Conservation (phyloP, 305 asterid genomes). For the Fraxinus xanthoxyloides region DNA sequence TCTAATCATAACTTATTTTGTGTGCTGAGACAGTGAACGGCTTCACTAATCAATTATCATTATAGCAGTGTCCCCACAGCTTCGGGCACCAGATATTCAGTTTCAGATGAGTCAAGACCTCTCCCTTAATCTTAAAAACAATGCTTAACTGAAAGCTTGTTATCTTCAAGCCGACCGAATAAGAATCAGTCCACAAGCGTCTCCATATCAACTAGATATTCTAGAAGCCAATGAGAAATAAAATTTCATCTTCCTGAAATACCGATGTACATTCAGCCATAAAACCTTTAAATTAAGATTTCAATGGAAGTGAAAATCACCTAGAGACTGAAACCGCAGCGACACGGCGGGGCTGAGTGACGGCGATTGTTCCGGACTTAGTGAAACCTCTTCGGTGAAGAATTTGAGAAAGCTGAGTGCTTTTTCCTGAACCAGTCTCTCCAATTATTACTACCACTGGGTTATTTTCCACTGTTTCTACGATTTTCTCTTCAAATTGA, state of each 20-base stretch:
- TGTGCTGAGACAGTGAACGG: neutral
- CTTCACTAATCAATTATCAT: neutral
- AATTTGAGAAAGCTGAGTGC: conserved; percentile 89
- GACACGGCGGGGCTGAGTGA: conserved; percentile 97
- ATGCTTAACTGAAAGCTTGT: neutral
- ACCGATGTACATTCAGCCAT: neutral
- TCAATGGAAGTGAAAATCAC: conserved; percentile 26
- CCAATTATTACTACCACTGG: conserved; percentile 78
- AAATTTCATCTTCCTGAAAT: neutral
- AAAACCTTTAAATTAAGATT: neutral
- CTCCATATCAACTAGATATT: neutral
- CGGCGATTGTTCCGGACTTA: conserved; percentile 69
- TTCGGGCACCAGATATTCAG: neutral
- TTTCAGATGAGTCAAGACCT: neutral
- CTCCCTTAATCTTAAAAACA: neutral
- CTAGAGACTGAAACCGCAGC: conserved; percentile 93
- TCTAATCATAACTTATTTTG: neutral
- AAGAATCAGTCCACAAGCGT: neutral
- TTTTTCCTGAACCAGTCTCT: conserved; percentile 92
- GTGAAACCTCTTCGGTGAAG: conserved; percentile 78
- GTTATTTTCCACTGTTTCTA: conserved; percentile 65
- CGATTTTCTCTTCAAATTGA: conserved; percentile 78
- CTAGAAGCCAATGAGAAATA: neutral
- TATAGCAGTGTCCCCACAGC: neutral
- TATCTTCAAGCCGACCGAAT: neutral